phyloP scores from a whole-genome alignment of 2,329 filamentous ascomycete genomes.

The Alternaria arbusti region DNA sequence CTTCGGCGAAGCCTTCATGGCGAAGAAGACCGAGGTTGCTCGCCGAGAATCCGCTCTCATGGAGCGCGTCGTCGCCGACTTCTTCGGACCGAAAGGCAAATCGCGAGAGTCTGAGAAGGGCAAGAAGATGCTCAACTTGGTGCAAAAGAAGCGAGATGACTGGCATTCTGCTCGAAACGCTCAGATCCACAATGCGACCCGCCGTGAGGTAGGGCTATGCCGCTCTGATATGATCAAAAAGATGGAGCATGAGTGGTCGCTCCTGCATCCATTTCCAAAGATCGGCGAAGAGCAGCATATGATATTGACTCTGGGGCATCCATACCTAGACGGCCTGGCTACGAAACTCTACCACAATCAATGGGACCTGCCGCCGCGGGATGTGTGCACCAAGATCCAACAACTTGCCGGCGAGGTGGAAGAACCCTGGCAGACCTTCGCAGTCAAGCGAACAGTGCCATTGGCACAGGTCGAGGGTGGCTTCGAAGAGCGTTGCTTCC shows the following conservation, averaged over 20 bases:
- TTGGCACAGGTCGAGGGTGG: not conserved
- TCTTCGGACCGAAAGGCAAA: conserved; percentile 3
- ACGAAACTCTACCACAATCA: conserved; percentile 5
- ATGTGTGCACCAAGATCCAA: conserved; percentile 17
- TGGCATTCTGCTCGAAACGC: conserved; percentile 8
- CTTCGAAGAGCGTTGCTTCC: conserved; percentile 3
- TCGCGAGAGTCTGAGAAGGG: conserved; percentile 6
- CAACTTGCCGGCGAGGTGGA: conserved; percentile 15
- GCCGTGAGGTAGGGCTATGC: not conserved
- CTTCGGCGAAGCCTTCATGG: conserved; percentile 4
- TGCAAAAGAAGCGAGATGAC: not conserved
- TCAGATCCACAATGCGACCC: conserved; percentile 10
- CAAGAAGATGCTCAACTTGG: conserved; percentile 7
- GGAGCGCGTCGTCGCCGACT: conserved; percentile 14
- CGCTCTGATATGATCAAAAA: conserved; percentile 2
- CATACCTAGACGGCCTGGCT: conserved; percentile 16
- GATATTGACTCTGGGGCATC: conserved; percentile 19
- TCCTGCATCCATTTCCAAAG: not conserved
- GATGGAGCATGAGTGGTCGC: conserved; percentile 5
- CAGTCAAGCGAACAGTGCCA: conserved; percentile 1
- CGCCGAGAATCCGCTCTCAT: conserved; percentile 11
- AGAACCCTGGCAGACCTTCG: conserved; percentile 21
- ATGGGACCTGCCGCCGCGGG: conserved; percentile 11
- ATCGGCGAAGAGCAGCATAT: conserved; percentile 9
- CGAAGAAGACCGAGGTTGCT: conserved; percentile 6